Percentiles rank a stretch among this genome's conserved stretches.
phyloP scores from a whole-genome alignment of 2,329 filamentous ascomycete genomes.

The Mollisiaceae sp. region DNA sequence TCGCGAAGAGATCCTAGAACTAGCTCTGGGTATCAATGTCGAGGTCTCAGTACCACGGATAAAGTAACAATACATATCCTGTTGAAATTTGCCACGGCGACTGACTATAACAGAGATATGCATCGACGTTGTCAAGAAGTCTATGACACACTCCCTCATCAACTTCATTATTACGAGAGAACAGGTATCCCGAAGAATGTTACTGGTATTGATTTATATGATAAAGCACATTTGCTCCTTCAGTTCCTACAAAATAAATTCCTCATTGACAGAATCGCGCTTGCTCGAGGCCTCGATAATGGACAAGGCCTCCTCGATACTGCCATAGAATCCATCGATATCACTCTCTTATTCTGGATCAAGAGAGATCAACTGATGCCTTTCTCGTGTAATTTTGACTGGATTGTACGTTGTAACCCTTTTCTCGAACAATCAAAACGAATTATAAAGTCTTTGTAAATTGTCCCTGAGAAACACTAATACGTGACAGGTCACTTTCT shows the following conservation, averaged over 20 bases:
- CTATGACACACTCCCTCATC: conserved; percentile 29
- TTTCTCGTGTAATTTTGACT: conserved; percentile 36
- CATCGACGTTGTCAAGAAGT: conserved; percentile 31
- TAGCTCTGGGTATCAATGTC: conserved; percentile 38
- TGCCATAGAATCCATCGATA: conserved; percentile 39
- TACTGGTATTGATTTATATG: conserved; percentile 27
- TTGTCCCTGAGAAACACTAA: conserved; percentile 19
- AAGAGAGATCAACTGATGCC: conserved; percentile 36
- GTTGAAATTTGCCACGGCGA: background rate
- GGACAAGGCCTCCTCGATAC: conserved; percentile 36
- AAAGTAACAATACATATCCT: conserved; percentile 23
- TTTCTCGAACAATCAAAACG: background rate
- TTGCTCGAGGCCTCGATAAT: conserved; percentile 32
- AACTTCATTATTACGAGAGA: conserved; percentile 34
- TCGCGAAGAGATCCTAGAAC: conserved; percentile 40
- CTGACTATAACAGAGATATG: conserved; percentile 31
- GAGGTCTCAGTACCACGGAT: conserved; percentile 32
- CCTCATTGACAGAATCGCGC: conserved; percentile 37
- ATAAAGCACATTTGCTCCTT: conserved; percentile 32
- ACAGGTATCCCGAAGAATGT: conserved; percentile 30
- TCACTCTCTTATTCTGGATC: conserved; percentile 38
- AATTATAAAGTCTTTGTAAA: background rate
- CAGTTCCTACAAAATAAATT: conserved; percentile 40
- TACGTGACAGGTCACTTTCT: conserved; percentile 21
- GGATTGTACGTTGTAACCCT: conserved; percentile 34